Conservation (phyloP, 352 stramenopile species). For the Globisporangium abappressorium region DNA sequence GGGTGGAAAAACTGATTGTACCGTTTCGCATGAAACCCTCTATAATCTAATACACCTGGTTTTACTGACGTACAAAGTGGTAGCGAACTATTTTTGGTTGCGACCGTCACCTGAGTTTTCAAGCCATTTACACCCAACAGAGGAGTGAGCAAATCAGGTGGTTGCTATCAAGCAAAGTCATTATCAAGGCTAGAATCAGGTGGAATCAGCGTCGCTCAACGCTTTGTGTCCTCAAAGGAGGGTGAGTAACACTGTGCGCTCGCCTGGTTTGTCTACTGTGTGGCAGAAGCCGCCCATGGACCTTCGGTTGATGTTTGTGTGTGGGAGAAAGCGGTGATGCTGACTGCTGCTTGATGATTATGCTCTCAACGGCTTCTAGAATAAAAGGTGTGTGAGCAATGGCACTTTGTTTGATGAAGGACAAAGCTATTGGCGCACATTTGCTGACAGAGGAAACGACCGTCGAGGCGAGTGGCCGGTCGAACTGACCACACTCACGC, state of each 20-base stretch:
- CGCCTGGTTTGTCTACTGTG: neutral
- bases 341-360: neutral
- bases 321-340: neutral
- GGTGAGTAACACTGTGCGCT: neutral
- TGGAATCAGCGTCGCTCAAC: neutral
- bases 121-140: neutral
- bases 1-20: neutral
- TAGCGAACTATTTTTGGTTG: slow-evolving; percentile 1
- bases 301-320: neutral
- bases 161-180: neutral
- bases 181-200: neutral
- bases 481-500: neutral
- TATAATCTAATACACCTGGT: neutral
- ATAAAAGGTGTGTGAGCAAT: too few relatives aligned
- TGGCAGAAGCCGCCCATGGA: neutral
- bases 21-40: neutral
- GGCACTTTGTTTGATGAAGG: neutral
- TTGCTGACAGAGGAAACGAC: neutral
- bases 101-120: neutral
- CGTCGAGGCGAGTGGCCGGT: neutral
- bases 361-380: neutral
- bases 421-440: too few relatives aligned
- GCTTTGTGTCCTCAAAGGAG: neutral
- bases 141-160: neutral
- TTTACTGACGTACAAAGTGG: neutral